phyloP scores from a whole-genome alignment of 2,329 filamentous ascomycete species.

The Samsoniella hepiali region DNA sequence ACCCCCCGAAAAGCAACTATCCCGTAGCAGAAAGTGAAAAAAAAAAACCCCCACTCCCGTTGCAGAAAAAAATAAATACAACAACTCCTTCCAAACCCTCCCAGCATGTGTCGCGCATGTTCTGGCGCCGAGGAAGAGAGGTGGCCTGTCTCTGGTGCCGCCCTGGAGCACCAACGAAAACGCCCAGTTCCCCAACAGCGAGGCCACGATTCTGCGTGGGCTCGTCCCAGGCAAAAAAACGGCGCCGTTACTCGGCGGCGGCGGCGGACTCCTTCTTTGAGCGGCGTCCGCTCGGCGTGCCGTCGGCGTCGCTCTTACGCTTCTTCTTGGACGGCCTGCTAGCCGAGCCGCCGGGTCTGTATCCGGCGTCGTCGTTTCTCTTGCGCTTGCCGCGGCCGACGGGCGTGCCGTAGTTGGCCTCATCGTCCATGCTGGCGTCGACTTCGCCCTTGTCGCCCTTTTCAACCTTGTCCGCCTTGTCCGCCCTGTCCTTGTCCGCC shows the following conservation, averaged over 20 bases:
- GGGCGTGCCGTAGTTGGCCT: constrained; percentile 33
- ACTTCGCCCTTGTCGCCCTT: constrained; percentile 23
- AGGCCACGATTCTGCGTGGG: neutral
- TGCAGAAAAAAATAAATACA: too few relatives aligned
- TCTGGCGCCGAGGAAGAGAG: neutral
- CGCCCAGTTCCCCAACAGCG: neutral
- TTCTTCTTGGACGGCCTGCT: constrained; percentile 56
- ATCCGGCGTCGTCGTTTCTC: constrained; percentile 58
- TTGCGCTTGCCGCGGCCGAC: constrained; percentile 46
- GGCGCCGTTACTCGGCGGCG: neutral
- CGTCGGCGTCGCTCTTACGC: constrained; percentile 51
- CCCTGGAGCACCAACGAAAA: too few relatives aligned
- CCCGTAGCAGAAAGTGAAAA: too few relatives aligned
- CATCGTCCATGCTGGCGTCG: constrained; percentile 42
- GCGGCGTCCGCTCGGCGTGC: constrained; percentile 34
- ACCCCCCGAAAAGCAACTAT: too few relatives aligned
- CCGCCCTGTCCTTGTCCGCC: too few relatives aligned
- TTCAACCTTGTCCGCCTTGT: neutral
- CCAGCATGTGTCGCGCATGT: neutral
- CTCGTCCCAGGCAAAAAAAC: neutral
- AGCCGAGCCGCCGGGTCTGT: constrained; percentile 55
- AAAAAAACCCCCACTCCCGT: too few relatives aligned
- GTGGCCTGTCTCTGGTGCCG: neutral
- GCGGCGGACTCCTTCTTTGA: constrained; percentile 33
- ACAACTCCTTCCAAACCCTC: neutral